These are phyloP conservation scores for Rugosomyces carneus DNA, from an alignment of 1,284 basidiomycete species.

Conservation along the genomic window DNA sequence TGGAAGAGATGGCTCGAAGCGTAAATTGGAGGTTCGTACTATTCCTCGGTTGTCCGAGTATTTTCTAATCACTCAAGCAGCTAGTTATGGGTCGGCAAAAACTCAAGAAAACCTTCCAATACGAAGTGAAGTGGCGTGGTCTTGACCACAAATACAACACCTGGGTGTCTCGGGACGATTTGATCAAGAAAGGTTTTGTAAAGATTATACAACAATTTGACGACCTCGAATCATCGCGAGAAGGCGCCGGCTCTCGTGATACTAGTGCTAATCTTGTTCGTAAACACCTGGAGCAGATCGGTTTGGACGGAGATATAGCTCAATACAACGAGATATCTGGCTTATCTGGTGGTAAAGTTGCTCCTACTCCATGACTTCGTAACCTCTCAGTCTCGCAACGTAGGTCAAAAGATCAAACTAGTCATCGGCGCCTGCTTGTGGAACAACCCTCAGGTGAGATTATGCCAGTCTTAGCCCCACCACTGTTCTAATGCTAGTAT, in stretches of 20 bases:
- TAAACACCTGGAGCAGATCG: conserved; percentile 91
- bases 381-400: conserved; percentile 8
- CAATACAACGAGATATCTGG: conserved; percentile 96
- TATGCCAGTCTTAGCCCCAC: neutral
- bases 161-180: conserved; percentile 89
- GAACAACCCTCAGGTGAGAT: conserved; percentile 82
- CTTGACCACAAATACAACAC: conserved; percentile 91
- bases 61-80: conserved; percentile 30
- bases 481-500: conserved; percentile 5
- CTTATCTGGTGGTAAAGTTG: conserved; percentile 65
- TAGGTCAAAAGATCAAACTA: conserved; percentile 93
- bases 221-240: conserved; percentile 92
- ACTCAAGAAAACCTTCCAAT: conserved; percentile 93
- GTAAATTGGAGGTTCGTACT: conserved; percentile 76
- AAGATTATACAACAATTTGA: conserved; percentile 96
- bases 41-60: neutral
- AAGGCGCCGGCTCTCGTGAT: conserved; percentile 87
- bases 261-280: conserved; percentile 76
- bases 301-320: conserved; percentile 94
- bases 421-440: conserved; percentile 93
- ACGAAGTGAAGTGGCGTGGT: conserved; percentile 97
- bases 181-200: conserved; percentile 84
- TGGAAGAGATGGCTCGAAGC: conserved; percentile 86
- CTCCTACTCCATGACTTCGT: conserved; percentile 13
- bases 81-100: conserved; percentile 95